phyloP scores from a whole-genome alignment of 768 basidiomycete genomes.

The Mycena maculata region DNA sequence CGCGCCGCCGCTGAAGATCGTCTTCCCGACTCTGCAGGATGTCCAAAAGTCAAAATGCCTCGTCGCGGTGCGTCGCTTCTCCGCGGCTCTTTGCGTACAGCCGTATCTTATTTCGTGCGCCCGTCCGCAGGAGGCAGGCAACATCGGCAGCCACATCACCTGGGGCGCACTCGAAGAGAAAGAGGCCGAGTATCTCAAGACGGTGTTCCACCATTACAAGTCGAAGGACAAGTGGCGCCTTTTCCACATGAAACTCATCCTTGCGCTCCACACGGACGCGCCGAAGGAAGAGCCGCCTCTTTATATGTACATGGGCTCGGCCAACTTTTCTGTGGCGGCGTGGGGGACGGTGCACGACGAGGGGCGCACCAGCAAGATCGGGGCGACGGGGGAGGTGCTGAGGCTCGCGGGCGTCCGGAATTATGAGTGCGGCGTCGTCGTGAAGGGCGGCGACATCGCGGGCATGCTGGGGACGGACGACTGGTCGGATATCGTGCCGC shows the following conservation, averaged over 20 bases:
- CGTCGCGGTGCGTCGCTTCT: not conserved
- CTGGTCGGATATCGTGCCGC: slow-evolving; percentile 21
- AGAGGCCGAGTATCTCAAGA: not conserved
- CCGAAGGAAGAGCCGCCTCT: not conserved
- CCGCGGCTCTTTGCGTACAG: not conserved
- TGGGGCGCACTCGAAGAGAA: not conserved
- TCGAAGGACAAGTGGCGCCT: slow-evolving; percentile 3
- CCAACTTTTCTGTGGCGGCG: slow-evolving; percentile 10
- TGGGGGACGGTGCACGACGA: not conserved
- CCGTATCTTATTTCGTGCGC: not conserved
- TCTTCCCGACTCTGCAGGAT: slow-evolving; percentile 5
- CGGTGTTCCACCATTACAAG: slow-evolving; percentile 9
- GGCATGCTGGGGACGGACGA: slow-evolving; percentile 15
- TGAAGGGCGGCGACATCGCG: not conserved
- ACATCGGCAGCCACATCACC: slow-evolving; percentile 5
- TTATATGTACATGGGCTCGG: slow-evolving; percentile 13
- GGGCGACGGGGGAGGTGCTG: not conserved
- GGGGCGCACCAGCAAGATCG: not conserved
- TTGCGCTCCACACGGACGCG: slow-evolving; percentile 1
- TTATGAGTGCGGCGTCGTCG: slow-evolving; percentile 17
- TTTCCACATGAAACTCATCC: slow-evolving; percentile 17
- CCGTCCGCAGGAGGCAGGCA: not conserved
- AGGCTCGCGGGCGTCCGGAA: slow-evolving; percentile 1
- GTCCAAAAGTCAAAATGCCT: not conserved
- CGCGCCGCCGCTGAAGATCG: slow-evolving; percentile 3